Base-by-base conservation (phyloP, 768 basidiomycete species). In the Russula sp. region DNA sequence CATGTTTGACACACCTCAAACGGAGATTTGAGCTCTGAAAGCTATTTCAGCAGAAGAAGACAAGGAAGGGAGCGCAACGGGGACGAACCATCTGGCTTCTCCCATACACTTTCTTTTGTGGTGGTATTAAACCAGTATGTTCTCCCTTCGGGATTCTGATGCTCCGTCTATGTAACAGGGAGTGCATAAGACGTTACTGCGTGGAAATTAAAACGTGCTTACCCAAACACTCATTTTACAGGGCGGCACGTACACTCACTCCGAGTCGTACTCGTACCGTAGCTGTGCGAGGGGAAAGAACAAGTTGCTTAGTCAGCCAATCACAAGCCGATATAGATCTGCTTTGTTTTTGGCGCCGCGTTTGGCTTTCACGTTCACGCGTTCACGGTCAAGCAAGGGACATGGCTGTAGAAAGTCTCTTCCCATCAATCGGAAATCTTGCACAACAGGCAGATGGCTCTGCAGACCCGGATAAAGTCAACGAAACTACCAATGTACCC, bases 121-220 rank as follows among this genome's bases (percentile, higher is more conserved):
- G 78, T 81, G 0, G 91, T 85, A 71, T 97, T 94, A 75, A 93
- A 94, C 95, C 95, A 98, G 70, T 98, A 98, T 0, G 91, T 93
- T n/a, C 93, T 80, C n/a, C 94, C 94, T 70, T 97, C 96, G 2
- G 91, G 86, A 75, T 95, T 96, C 38, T 90, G 86, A 75, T 97
- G 92, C 71, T 96, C 94, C 3, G 91, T 93, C 93, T 95, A 20
- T 14, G 18, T 7, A 6, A 43, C 7, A 25, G 6, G 9, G 9
- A 10, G 20, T 11, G 16, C 18, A 38, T 63, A 20, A 59, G 36
- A 41, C 13, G 3, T 7, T 2, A 14, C 3, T 13, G 25, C 18
- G 7, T 35, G 6, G 7, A 35, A 34, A 16, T 7, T 4, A 47
- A 35, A 42, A 7, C 34, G 18, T 55, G 55, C 62, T 58, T 35